Evolutionary conservation across 768 basidiomycete genomes (phyloP).

Genomic region (Gloeopeniophorella convolvens): DNA sequence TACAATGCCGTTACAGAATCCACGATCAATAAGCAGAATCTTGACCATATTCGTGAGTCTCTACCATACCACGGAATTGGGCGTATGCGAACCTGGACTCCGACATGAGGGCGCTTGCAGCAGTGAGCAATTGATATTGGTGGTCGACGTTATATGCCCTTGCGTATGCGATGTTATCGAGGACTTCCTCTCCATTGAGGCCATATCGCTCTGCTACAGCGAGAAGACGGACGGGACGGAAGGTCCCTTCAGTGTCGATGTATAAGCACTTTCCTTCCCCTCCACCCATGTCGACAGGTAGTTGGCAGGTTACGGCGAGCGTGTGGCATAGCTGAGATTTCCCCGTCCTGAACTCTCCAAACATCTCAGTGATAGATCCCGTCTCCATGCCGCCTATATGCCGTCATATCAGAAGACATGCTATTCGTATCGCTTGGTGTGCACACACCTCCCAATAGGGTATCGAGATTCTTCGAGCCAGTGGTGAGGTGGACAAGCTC

Average conservation of each 20-base stretch:
- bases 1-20: slow-evolving; percentile 96
- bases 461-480: slow-evolving; percentile 93
- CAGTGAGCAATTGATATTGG: slow-evolving; percentile 82
- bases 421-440: background rate
- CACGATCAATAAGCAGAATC: slow-evolving; percentile 93
- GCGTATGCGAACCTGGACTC: slow-evolving; percentile 72
- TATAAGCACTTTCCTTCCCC: slow-evolving; percentile 99
- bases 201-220: slow-evolving; percentile 95
- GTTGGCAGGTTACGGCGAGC: slow-evolving; percentile 94
- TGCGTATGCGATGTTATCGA: slow-evolving; percentile 98
- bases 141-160: slow-evolving; percentile 99
- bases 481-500: slow-evolving; percentile 97
- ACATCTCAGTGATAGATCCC: slow-evolving; percentile 95
- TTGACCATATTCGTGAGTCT: slow-evolving; percentile 31
- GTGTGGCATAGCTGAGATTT: slow-evolving; percentile 99
- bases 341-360: slow-evolving; percentile 97
- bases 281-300: slow-evolving; percentile 96
- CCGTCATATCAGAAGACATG: background rate
- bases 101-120: slow-evolving; percentile 97
- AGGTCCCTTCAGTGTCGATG: slow-evolving; percentile 98
- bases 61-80: slow-evolving; percentile 8
- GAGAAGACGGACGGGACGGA: slow-evolving; percentile 90
- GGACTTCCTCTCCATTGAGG: slow-evolving; percentile 94
- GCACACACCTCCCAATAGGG: slow-evolving; percentile 76
- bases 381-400: slow-evolving; percentile 88